Conservation (phyloP, 2,329 filamentous ascomycete species). For the Aspergillus terreus region DNA sequence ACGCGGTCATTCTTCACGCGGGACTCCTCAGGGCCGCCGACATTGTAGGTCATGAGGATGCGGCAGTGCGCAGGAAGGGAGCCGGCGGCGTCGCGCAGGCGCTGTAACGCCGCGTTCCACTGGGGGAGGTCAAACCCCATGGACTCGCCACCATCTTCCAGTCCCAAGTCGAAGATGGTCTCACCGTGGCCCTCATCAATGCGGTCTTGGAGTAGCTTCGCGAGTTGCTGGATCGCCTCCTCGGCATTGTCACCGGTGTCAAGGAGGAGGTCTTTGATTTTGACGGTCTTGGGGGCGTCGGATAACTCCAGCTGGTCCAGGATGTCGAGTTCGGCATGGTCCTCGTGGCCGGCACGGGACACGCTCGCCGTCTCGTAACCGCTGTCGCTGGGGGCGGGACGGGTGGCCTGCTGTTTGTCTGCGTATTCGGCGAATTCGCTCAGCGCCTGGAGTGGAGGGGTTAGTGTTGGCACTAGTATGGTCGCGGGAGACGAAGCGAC, state of each 20-base stretch:
- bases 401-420: constrained; percentile 76
- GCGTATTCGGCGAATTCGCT: constrained; percentile 98
- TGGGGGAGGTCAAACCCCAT: constrained; percentile 72
- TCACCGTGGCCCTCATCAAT: constrained; percentile 84
- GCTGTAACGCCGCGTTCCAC: constrained; percentile 68
- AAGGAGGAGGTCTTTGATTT: constrained; percentile 73
- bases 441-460: constrained; percentile 56
- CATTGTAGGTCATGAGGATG: constrained; percentile 83
- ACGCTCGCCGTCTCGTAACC: constrained; percentile 36
- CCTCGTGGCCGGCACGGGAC: constrained; percentile 45
- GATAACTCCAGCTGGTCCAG: constrained; percentile 73
- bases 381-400: constrained; percentile 38
- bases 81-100: constrained; percentile 63
- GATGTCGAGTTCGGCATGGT: constrained; percentile 86
- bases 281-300: constrained; percentile 62
- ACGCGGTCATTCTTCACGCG: constrained; percentile 62
- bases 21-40: constrained; percentile 73
- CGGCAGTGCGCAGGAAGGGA: constrained; percentile 69
- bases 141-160: constrained; percentile 82
- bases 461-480: no score
- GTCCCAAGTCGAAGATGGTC: constrained; percentile 84
- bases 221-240: constrained; percentile 60
- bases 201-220: constrained; percentile 62
- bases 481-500: background rate
- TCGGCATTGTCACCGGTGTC: constrained; percentile 51